These are phyloP conservation scores for Scalesia atractyloides DNA, from an alignment of 129 eudicot genomes.

Conservation along the genomic window DNA sequence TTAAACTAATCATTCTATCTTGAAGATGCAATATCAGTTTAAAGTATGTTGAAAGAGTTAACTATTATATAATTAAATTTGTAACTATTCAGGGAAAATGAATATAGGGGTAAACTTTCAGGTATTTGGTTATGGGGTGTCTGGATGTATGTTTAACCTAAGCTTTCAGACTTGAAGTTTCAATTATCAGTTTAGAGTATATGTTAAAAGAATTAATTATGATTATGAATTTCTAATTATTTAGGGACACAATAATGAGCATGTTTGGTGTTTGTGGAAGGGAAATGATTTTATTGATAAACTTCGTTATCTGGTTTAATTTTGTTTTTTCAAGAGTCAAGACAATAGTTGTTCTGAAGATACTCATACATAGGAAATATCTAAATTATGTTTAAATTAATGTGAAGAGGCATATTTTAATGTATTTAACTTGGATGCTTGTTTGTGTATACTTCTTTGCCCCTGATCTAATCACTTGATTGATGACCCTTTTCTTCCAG, in stretches of 20 bases:
- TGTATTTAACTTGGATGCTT: neutral
- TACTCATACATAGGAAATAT: neutral
- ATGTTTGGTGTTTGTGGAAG: neutral
- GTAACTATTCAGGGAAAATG: neutral
- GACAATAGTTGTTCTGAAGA: neutral
- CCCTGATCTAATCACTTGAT: neutral
- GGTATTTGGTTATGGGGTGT: too few relatives aligned
- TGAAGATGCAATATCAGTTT: neutral
- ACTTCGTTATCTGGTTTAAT: neutral
- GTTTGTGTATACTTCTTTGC: neutral
- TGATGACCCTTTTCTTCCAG: conserved; percentile 20
- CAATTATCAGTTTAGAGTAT: neutral
- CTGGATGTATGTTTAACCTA: neutral
- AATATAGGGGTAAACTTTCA: too few relatives aligned
- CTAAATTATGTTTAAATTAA: neutral
- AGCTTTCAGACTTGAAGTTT: neutral
- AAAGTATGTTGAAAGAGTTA: neutral
- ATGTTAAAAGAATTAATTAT: neutral
- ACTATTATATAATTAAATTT: neutral
- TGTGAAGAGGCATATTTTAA: neutral
- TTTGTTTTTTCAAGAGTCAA: neutral
- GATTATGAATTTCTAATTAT: neutral
- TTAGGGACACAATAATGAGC: neutral
- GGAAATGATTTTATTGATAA: neutral
- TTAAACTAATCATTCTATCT: neutral